Percentiles rank a stretch among this genome's conserved stretches.
These are phyloP conservation scores for Apiotrichum mycotoxinovorans DNA, from an alignment of 1,284 basidiomycete species.

Conservation along the genomic window DNA sequence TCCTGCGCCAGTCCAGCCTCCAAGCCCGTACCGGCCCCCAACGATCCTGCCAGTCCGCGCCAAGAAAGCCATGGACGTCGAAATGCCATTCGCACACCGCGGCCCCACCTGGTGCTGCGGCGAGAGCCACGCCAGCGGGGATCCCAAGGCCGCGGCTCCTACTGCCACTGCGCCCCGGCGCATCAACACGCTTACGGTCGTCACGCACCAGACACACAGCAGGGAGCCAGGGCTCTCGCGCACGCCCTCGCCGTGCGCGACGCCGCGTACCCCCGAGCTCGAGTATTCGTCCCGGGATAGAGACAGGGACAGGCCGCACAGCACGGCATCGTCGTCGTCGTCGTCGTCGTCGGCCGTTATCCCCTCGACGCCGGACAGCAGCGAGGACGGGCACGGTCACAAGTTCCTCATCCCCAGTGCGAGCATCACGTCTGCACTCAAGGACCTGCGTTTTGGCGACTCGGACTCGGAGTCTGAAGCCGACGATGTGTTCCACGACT, in stretches of 20 bases:
- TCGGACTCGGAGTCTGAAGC: not conserved
- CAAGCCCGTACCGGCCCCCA: not conserved
- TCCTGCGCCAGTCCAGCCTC: not conserved
- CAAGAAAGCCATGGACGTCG: not conserved
- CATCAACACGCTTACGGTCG: not conserved
- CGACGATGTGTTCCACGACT: not conserved
- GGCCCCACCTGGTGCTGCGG: not conserved
- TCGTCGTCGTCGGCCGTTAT: not conserved
- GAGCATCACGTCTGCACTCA: not conserved
- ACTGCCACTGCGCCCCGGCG: not conserved
- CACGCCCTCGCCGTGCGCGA: not conserved
- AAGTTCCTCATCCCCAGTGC: not conserved
- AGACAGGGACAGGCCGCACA: too few relatives aligned
- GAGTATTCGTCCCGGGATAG: not conserved
- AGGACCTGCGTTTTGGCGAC: not conserved
- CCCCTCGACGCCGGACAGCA: not conserved
- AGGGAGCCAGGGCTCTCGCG: not conserved
- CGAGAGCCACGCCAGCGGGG: not conserved
- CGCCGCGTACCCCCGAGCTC: not conserved
- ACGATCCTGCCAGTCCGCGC: not conserved
- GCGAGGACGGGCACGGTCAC: not conserved
- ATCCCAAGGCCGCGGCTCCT: not conserved
- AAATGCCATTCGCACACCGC: not conserved
- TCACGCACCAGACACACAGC: not conserved
- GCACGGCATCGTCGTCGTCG: not conserved